Percentiles rank a stretch among this genome's conserved stretches.
Conservation (phyloP, 2,329 filamentous ascomycete species). For the Cladosporium sp. region DNA sequence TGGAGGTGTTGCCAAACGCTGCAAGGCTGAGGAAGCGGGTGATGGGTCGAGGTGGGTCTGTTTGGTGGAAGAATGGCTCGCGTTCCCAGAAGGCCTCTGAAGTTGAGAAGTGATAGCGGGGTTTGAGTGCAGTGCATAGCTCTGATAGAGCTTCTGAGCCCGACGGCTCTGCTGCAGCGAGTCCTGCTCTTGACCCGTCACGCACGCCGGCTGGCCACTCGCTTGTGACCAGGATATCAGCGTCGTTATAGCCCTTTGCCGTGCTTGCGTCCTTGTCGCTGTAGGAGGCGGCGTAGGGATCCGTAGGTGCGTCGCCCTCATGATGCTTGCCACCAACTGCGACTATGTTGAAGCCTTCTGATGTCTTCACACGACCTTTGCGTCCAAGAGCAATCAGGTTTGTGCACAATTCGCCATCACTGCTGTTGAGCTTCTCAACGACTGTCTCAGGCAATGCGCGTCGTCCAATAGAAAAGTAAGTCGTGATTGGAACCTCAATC, state of each 20-base stretch:
- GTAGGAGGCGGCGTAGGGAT: conserved; percentile 70
- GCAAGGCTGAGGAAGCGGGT: conserved; percentile 92
- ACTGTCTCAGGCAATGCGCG: conserved; percentile 66
- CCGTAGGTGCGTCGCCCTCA: conserved; percentile 36
- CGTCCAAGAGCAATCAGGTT: conserved; percentile 90
- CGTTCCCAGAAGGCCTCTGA: conserved; percentile 78
- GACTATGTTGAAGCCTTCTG: conserved; percentile 84
- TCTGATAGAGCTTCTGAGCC: conserved; percentile 68
- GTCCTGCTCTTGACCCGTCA: conserved; percentile 32
- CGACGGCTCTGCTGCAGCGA: conserved; percentile 41
- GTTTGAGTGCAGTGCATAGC: conserved; percentile 72
- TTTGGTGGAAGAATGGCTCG: conserved; percentile 77
- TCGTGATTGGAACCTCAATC: conserved; percentile 71
- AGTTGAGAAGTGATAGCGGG: conserved; percentile 82
- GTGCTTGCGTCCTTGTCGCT: conserved; percentile 62
- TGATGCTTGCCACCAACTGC: conserved; percentile 64
- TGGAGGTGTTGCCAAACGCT: conserved; percentile 66
- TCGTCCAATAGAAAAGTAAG: conserved; percentile 82
- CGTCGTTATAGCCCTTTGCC: conserved; percentile 60
- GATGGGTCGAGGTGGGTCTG: conserved; percentile 45
- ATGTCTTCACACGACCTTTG: conserved; percentile 80
- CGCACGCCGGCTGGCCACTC: conserved; percentile 69
- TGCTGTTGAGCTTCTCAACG: conserved; percentile 66
- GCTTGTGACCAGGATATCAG: conserved; percentile 82
- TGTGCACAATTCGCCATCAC: conserved; percentile 68